These are phyloP conservation scores for Straminergon stramineum DNA, from an alignment of 225 moss, liverwort and hornwort genomes.

Conservation along the genomic window DNA sequence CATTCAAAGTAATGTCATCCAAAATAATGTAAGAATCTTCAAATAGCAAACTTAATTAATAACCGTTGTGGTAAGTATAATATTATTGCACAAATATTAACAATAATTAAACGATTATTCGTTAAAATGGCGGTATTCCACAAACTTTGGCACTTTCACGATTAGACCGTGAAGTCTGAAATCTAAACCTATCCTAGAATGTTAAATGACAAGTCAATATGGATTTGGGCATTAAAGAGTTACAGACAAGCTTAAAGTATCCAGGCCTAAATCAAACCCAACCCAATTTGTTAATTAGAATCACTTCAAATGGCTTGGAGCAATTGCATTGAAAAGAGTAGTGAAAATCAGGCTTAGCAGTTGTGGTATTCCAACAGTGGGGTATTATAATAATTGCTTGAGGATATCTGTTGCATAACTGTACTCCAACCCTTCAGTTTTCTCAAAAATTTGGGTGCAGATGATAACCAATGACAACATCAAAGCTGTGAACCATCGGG, in stretches of 20 bases:
- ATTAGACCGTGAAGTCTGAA: no score
- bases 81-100: neutral
- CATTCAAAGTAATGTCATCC: neutral
- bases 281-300: neutral
- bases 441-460: neutral
- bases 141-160: no score
- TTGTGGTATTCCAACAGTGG: neutral
- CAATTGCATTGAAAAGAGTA: neutral
- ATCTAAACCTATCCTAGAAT: no score
- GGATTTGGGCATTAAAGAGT: neutral
- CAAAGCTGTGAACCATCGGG: neutral
- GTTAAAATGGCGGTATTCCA: no score
- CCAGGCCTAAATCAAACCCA: neutral
- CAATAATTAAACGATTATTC: no score
- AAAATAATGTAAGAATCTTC: no score
- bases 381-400: no score
- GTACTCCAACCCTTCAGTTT: neutral
- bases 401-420: no score
- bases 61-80: neutral
- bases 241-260: neutral
- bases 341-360: neutral
- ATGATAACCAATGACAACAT: neutral
- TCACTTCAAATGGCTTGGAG: accelerated
- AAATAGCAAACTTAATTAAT: neutral
- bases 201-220: no score